phyloP scores from a whole-genome alignment of 495 filamentous ascomycete genomes.

The Aspergillus taichungensis region DNA sequence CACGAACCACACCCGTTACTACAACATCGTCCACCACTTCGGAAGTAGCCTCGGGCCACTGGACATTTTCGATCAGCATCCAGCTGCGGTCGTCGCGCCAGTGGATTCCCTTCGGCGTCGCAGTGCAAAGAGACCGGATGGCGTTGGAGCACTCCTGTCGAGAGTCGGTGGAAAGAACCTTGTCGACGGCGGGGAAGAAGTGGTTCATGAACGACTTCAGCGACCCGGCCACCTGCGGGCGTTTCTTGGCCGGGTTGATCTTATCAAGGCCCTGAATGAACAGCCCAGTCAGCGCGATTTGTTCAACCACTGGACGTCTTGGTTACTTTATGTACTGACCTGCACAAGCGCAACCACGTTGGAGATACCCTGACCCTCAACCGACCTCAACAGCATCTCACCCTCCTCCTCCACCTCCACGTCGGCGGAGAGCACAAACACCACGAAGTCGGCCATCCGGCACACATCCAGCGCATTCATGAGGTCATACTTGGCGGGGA shows the following conservation, averaged over 20 bases:
- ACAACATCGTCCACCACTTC: conserved; percentile 47
- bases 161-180: conserved; percentile 76
- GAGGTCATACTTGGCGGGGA: conserved; percentile 62
- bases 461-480: conserved; percentile 75
- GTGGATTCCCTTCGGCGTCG: conserved; percentile 78
- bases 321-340: conserved; percentile 1
- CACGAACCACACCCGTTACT: conserved; percentile 80
- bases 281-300: not conserved
- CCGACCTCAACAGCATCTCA: conserved; percentile 70
- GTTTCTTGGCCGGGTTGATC: conserved; percentile 68
- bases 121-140: conserved; percentile 81
- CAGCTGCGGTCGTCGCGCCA: conserved; percentile 94
- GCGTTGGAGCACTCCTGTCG: conserved; percentile 82
- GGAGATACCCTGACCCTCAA: conserved; percentile 90
- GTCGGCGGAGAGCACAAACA: conserved; percentile 72
- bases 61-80: conserved; percentile 80
- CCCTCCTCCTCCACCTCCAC: conserved; percentile 76
- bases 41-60: conserved; percentile 49
- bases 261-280: conserved; percentile 52
- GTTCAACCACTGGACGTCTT: not conserved
- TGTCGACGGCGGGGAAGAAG: conserved; percentile 84
- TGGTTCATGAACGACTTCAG: conserved; percentile 86
- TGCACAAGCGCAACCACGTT: conserved; percentile 76
- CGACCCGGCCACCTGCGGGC: conserved; percentile 64
- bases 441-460: conserved; percentile 77